Base-by-base conservation (phyloP, 805 yeast genomes). In the Candida vartiovaarae region DNA sequence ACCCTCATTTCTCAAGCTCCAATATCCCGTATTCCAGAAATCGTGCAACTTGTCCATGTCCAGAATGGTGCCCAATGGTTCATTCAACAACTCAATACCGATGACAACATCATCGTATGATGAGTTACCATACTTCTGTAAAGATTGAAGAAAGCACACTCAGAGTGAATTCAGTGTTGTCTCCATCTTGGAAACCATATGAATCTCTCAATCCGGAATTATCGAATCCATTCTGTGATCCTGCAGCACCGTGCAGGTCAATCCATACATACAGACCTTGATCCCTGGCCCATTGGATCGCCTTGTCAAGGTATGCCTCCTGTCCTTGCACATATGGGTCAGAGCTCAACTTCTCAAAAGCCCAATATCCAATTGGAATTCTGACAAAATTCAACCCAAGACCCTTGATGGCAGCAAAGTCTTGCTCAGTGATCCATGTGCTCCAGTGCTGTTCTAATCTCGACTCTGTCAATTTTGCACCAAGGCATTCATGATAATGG, bases 361-460 rank as follows among this genome's bases (percentile, higher is more conserved):
- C 96, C 98, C 98, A 91, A 67, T 90, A 67, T 90, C 96, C 96
- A 43, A 90, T 77, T 37, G 98, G 97, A 47, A 90, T 82, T 57
- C 97, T 78, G 23, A 88, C 96, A 51, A 82, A 70, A 64, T 90
- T 91, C 50, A 90, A 70, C 2, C 96, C 96, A 43, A 69, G 70
- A 9, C 54, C 56, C 5, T 72, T 71, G 42, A 90, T 85, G 42
- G 68, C 59, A 40, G 63, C 52, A 55, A 91, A 81, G 62, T 90
- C 96, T 24, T 62, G 56, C 62, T 84, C 95, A 7, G 82, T 80
- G 60, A 78, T 75, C 79, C 84, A 90, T 11, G 84, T 67, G 38
- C 68, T 60, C 96, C 96, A 90, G 66, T 90, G 98, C 32, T 72
- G 55, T 35, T 72, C 65, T 47, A 90, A 66, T 33, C 79, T 64